Evolutionary conservation across 176 grass and related monocot species (phyloP).

Genomic region (sorghum (Sorghum bicolor)): DNA sequence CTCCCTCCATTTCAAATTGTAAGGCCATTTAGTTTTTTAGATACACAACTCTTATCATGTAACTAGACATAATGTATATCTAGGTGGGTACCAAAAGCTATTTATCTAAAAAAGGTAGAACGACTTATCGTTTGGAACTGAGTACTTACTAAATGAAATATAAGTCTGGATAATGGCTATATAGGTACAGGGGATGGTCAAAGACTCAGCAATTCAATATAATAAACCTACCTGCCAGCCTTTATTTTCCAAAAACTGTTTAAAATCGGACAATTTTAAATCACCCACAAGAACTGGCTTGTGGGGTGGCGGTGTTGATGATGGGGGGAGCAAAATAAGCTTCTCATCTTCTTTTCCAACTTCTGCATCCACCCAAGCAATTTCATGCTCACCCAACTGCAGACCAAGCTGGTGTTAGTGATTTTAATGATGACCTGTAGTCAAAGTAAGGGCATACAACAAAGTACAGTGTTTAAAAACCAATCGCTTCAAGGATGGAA

Average conservation of each 20-base stretch:
- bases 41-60: too few relatives aligned
- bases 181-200: not conserved
- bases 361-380: slow-evolving; percentile 78
- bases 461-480: not conserved
- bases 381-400: slow-evolving; percentile 90
- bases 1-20: too few relatives aligned
- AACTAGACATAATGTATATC: too few relatives aligned
- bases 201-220: not conserved
- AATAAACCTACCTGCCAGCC: slow-evolving; percentile 61
- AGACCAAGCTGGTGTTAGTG: slow-evolving; percentile 12
- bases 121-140: too few relatives aligned
- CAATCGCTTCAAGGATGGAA: not conserved
- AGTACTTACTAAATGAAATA: not conserved
- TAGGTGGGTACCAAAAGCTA: too few relatives aligned
- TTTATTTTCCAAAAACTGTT: slow-evolving; percentile 86
- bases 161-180: not conserved
- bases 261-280: slow-evolving; percentile 84
- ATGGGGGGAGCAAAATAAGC: slow-evolving; percentile 67
- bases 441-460: slow-evolving; percentile 9
- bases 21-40: too few relatives aligned
- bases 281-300: slow-evolving; percentile 91
- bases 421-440: not conserved
- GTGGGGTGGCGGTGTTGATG: slow-evolving; percentile 55
- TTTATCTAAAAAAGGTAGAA: too few relatives aligned
- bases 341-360: slow-evolving; percentile 66